Percentiles rank a stretch among this genome's conserved stretches.
phyloP scores from a whole-genome alignment of 2,329 filamentous ascomycete genomes.

The Chrysoporthe cubensis region DNA sequence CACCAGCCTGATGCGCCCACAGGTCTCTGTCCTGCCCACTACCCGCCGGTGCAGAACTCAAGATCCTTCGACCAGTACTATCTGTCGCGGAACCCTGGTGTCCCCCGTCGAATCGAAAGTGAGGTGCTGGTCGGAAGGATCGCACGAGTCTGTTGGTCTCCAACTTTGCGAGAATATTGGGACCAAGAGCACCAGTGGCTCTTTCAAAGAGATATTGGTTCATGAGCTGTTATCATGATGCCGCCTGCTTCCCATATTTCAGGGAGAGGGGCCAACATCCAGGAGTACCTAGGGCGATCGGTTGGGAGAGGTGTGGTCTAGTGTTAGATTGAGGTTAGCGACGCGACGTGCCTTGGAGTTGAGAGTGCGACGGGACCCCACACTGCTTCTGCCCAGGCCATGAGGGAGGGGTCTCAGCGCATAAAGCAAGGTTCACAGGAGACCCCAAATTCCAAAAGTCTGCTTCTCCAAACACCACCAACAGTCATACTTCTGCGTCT shows the following conservation, averaged over 20 bases:
- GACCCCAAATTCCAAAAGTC: conserved; percentile 1
- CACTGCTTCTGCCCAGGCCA: not conserved
- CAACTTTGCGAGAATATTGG: conserved; percentile 66
- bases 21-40: conserved; percentile 43
- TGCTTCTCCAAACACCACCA: not conserved
- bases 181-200: conserved; percentile 69
- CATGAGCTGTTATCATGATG: conserved; percentile 50
- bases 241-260: not conserved
- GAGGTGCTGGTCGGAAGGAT: conserved; percentile 68
- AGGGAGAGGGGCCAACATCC: not conserved
- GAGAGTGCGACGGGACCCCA: conserved; percentile 1
- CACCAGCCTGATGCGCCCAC: conserved; percentile 76
- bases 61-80: conserved; percentile 31
- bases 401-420: not conserved
- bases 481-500: not conserved
- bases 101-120: conserved; percentile 72
- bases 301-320: not conserved
- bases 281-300: not conserved
- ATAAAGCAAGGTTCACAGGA: not conserved
- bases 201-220: conserved; percentile 77
- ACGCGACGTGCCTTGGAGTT: not conserved
- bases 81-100: conserved; percentile 43
- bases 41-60: conserved; percentile 26
- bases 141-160: conserved; percentile 69
- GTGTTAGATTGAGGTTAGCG: not conserved